Base-by-base conservation (phyloP, 345 rosid genomes). In the Salix exigua region DNA sequence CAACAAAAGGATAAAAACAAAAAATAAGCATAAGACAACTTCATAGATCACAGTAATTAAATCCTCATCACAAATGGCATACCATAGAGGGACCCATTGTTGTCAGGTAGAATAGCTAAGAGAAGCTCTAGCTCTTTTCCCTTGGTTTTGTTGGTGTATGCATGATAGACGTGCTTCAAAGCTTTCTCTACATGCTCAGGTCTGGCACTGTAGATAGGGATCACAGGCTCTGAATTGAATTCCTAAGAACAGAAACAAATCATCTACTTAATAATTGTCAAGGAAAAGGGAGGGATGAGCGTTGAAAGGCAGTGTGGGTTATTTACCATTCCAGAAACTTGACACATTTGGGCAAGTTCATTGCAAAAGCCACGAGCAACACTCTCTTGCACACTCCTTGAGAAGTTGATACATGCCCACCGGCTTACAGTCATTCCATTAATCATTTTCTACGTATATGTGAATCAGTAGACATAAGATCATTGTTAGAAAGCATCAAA, bases 131-230 rank as follows among this genome's bases (percentile, higher is more conserved):
- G 86, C 72, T 96, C 99, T 89, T 94, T 96, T 75, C 98, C 99
- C 84, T 91, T 96, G 68, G 94, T 87, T 87, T 88, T 96, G 88
- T 83, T 92, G 83, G 87, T 87, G 64, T 97, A 84, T 60, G 93
- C 86, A 79, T 96, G 86, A 77, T 85, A 93, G 48, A 96, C 97
- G 82, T 93, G 95, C 84, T 91, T 96, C 86, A 96, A 78, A 76
- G 99, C 98, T 87, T 93, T 96, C 84, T 92, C 99, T 1, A 96
- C 99, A 86, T 91, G 98, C 73, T 96, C 99, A 4, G 99, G 99
- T 85, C 94, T 91, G 26, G 98, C 94, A 62, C 82, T 87, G 76
- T 96, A 90, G 74, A 93, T 88, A 17, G 99, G 97, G 63, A 96
- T 94, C 66, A 96, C 91, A 12, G 99, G 97, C 71, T 96, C 97